Evolutionary conservation across 176 grass and related monocot genomes (phyloP).

Genomic region (Eragrostis curvula): DNA sequence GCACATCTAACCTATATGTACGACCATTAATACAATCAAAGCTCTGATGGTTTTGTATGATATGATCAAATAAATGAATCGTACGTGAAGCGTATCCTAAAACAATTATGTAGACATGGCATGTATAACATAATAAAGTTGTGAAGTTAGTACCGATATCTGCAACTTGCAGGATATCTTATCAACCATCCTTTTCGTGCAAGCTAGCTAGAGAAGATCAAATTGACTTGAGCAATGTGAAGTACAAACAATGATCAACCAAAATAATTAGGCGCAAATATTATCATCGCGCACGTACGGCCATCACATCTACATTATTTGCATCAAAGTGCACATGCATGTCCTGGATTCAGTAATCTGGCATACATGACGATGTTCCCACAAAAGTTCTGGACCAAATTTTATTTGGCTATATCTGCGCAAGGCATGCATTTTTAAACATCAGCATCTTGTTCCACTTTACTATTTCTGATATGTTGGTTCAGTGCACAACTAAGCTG

Average conservation of each 20-base stretch:
- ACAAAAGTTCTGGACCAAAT: background rate
- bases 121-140: background rate
- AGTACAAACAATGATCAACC: background rate
- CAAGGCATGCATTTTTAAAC: background rate
- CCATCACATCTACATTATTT: background rate
- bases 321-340: background rate
- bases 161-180: background rate
- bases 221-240: background rate
- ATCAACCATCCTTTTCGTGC: background rate
- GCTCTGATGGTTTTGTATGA: too few relatives aligned
- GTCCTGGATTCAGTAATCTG: background rate
- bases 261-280: background rate
- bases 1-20: too few relatives aligned
- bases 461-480: background rate
- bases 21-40: too few relatives aligned
- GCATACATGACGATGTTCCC: background rate
- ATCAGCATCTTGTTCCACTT: background rate
- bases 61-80: too few relatives aligned
- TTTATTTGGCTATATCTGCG: background rate
- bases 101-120: too few relatives aligned
- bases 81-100: too few relatives aligned
- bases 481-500: background rate
- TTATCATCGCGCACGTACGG: too few relatives aligned
- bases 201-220: background rate
- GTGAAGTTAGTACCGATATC: background rate